phyloP scores from a whole-genome alignment of 805 yeast species.

The Kluyveromyces lactis region DNA sequence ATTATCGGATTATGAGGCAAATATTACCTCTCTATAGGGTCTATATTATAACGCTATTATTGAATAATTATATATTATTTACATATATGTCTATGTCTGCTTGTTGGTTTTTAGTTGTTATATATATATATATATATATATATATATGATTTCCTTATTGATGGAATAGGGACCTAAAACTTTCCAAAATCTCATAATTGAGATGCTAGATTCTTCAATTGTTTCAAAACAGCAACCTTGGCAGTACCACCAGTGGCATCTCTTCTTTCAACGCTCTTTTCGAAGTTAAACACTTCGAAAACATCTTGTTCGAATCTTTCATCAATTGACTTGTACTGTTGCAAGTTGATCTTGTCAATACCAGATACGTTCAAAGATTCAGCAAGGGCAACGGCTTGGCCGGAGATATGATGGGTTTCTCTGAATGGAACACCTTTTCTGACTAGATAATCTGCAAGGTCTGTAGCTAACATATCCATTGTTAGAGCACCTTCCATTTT shows the following conservation, averaged over 20 bases:
- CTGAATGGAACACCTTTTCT: slow-evolving; percentile 98
- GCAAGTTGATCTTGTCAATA: slow-evolving; percentile 73
- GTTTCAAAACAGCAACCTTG: slow-evolving; percentile 75
- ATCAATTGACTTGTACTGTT: slow-evolving; percentile 76
- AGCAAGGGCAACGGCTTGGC: slow-evolving; percentile 90
- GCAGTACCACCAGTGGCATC: slow-evolving; percentile 97
- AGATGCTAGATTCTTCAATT: slow-evolving; percentile 37
- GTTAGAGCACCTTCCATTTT: slow-evolving; percentile 85
- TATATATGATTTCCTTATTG: no score
- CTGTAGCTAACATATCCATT: slow-evolving; percentile 99
- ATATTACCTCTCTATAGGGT: no score
- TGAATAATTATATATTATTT: no score
- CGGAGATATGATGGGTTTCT: slow-evolving; percentile 98
- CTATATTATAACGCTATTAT: no score
- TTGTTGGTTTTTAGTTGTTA: no score
- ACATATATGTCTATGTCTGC: no score
- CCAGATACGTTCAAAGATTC: slow-evolving; percentile 73
- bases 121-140: no score
- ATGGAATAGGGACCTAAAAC: no score
- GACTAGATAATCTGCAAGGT: slow-evolving; percentile 93
- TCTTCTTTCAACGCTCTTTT: slow-evolving; percentile 92
- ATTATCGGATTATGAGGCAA: no score
- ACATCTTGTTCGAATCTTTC: slow-evolving; percentile 75
- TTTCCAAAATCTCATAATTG: slow-evolving; percentile 14
- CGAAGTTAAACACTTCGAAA: slow-evolving; percentile 79